These are phyloP conservation scores for Corylus americana DNA, from an alignment of 306 rosid genomes.

Conservation along the genomic window DNA sequence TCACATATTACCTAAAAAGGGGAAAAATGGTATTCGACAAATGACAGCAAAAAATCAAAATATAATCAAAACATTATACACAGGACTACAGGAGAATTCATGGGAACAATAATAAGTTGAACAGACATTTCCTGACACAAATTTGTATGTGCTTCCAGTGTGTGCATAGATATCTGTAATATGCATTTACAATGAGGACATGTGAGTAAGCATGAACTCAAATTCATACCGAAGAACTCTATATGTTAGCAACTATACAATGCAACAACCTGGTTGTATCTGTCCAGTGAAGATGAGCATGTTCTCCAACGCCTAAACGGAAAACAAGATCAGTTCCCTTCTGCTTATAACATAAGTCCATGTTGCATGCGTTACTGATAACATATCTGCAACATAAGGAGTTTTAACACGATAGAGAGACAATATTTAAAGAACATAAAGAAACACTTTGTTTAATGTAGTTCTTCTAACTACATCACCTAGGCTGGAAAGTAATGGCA, in stretches of 20 bases:
- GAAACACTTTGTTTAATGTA: background rate
- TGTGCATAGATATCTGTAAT: background rate
- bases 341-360: constrained; percentile 76
- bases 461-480: constrained; percentile 41
- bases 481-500: constrained; percentile 89
- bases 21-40: background rate
- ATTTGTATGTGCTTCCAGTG: background rate
- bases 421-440: background rate
- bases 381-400: constrained; percentile 65
- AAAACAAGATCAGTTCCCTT: constrained; percentile 71
- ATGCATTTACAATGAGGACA: background rate
- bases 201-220: background rate
- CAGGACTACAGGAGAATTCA: background rate
- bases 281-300: constrained; percentile 94
- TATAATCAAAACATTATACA: background rate
- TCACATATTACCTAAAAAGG: background rate
- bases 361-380: constrained; percentile 92
- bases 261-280: constrained; percentile 63
- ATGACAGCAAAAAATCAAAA: background rate
- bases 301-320: constrained; percentile 61
- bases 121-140: background rate
- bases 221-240: background rate
- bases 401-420: constrained; percentile 16
- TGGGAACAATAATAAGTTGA: background rate
- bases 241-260: background rate